Base-by-base conservation (phyloP, 805 yeast genomes). In the Teunomyces aglyptinius region DNA sequence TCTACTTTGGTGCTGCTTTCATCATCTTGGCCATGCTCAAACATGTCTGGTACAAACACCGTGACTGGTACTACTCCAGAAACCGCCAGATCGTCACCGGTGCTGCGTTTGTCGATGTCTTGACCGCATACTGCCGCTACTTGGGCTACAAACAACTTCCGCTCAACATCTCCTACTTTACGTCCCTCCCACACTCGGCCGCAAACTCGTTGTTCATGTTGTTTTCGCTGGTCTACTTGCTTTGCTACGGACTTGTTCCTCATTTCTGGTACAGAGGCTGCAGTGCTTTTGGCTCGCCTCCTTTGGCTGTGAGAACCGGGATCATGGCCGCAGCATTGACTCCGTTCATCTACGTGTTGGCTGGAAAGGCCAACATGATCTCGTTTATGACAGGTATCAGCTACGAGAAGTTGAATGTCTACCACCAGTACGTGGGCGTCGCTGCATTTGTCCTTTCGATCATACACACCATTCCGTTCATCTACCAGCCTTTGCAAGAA, bases 271-370 rank as follows among this genome's bases (percentile, higher is more conserved):
- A 75, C 50, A 61, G 83, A 46, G 78, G 62, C 0, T 81, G 85
- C 56, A 29, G 61, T 4, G 81, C 80, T 0, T 80, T 79, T 58
- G 85, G 85, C 1, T 68, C 81, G 3, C 81, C 84, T n/a, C 85
- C 84, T 7, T 49, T 81, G 29, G 81, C 81, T 0, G 73, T 77
- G 1, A 59, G 85, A 41, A 65, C 83, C 1, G 84, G 83, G 2
- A 49, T 77, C 24, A 71, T 75, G 73, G 71, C 79, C 1, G 63
- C 71, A 27, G 80, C 81, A 0, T 60, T 79, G 38, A 67, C 76
- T 6, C 84, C 85, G 0, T 76, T 78, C 54, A 59, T 79, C 32
- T 70, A 72, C 45, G 63, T 78, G 3, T 55, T 80, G 46, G 71
- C 81, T 0, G 84, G 85, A 2, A 80, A 81, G 57, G 57, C 78